These are phyloP conservation scores for Eucalyptus coolabah DNA, from an alignment of 345 rosid genomes.

Conservation along the genomic window DNA sequence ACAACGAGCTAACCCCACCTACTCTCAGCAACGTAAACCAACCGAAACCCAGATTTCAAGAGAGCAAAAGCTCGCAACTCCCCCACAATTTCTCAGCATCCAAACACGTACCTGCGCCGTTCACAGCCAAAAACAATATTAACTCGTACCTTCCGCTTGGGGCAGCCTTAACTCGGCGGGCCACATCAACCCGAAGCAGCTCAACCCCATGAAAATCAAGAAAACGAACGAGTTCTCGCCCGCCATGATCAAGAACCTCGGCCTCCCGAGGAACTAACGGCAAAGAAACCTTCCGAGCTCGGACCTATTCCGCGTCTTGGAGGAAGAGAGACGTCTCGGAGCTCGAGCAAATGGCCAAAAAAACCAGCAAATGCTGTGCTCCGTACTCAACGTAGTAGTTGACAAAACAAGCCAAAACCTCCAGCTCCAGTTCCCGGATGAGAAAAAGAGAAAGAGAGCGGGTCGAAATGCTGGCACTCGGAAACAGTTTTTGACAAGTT, in stretches of 20 bases:
- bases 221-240: neutral
- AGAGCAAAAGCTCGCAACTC: neutral
- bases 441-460: neutral
- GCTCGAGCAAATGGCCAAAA: neutral
- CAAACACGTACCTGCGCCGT: neutral
- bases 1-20: neutral
- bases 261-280: neutral
- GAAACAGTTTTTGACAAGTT: neutral
- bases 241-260: neutral
- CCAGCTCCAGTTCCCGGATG: neutral
- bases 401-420: neutral
- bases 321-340: neutral
- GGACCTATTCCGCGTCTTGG: neutral
- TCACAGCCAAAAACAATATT: neutral
- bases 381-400: neutral
- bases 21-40: neutral
- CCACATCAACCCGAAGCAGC: neutral
- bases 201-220: neutral
- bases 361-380: neutral
- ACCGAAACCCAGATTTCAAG: neutral
- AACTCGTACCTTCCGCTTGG: conserved; percentile 22
- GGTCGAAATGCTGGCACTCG: neutral
- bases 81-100: neutral
- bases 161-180: conserved; percentile 13
- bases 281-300: neutral